Evolutionary conservation across 768 basidiomycete species (phyloP).

Genomic region (Termitomyces sp.): DNA sequence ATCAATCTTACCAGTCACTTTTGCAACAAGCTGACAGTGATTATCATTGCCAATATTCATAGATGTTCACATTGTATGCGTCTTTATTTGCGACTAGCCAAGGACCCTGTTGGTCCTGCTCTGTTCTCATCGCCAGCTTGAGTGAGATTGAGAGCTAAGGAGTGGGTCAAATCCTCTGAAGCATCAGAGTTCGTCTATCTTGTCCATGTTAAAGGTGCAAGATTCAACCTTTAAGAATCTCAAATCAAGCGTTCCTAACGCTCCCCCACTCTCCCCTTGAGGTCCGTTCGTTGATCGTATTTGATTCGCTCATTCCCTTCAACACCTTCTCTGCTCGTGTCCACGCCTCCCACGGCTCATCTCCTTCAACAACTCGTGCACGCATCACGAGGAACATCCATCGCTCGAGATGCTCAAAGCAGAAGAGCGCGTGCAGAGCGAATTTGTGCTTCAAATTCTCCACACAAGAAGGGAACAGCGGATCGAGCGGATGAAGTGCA

Average conservation of each 20-base stretch:
- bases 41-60: not conserved
- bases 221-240: not conserved
- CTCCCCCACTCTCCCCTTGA: not conserved
- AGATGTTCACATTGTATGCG: not conserved
- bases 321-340: constrained; percentile 24
- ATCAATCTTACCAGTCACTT: not conserved
- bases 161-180: too few relatives aligned
- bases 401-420: not conserved
- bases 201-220: not conserved
- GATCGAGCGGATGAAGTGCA: not conserved
- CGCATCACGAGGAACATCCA: constrained; percentile 24
- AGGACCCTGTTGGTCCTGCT: too few relatives aligned
- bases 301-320: not conserved
- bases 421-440: not conserved
- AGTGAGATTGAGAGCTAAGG: too few relatives aligned
- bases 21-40: not conserved
- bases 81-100: too few relatives aligned
- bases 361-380: constrained; percentile 45
- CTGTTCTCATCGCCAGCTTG: not conserved
- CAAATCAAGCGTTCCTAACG: not conserved
- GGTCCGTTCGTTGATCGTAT: not conserved
- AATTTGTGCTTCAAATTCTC: not conserved
- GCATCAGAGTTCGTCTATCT: not conserved
- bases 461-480: not conserved
- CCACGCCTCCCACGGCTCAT: constrained; percentile 56